Evolutionary conservation across 495 filamentous ascomycete species (phyloP).

Genomic region (Penicillium steckii): DNA sequence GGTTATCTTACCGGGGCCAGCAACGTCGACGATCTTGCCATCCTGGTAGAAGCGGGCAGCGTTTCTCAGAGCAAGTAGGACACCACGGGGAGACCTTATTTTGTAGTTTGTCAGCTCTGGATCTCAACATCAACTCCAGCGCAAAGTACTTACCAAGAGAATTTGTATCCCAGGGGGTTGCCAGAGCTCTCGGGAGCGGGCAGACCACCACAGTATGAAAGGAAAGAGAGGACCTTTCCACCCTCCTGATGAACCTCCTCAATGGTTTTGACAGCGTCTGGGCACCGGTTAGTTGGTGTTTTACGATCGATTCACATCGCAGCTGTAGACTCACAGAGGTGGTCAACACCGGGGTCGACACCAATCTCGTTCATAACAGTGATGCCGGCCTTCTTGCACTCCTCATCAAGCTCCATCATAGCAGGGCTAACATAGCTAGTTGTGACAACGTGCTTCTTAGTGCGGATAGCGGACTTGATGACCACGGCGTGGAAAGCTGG

Average conservation of each 20-base stretch:
- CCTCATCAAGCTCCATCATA: conserved; percentile 83
- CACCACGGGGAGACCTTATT: conserved; percentile 63
- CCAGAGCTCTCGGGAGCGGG: conserved; percentile 79
- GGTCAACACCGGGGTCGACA: conserved; percentile 46
- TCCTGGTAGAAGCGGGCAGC: conserved; percentile 79
- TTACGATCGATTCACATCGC: conserved; percentile 47
- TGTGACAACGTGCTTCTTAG: conserved; percentile 94
- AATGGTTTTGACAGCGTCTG: conserved; percentile 83
- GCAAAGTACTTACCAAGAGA: conserved; percentile 67
- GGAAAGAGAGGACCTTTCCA: conserved; percentile 81
- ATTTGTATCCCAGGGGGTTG: conserved; percentile 96
- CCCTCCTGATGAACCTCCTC: conserved; percentile 73
- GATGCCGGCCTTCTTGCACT: conserved; percentile 88
- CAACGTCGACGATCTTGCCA: conserved; percentile 64
- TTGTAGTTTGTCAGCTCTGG: neutral
- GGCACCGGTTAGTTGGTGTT: neutral
- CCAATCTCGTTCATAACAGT: conserved; percentile 99
- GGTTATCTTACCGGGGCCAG: conserved; percentile 33
- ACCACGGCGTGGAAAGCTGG: conserved; percentile 74
- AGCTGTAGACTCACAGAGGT: conserved; percentile 17
- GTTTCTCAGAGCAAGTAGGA: conserved; percentile 83
- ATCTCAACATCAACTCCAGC: neutral
- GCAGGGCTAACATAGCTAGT: conserved; percentile 93
- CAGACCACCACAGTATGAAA: conserved; percentile 87
- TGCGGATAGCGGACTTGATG: conserved; percentile 90